Evolutionary conservation across 441 rosid species (phyloP).

Genomic region (Geranium incanum): DNA sequence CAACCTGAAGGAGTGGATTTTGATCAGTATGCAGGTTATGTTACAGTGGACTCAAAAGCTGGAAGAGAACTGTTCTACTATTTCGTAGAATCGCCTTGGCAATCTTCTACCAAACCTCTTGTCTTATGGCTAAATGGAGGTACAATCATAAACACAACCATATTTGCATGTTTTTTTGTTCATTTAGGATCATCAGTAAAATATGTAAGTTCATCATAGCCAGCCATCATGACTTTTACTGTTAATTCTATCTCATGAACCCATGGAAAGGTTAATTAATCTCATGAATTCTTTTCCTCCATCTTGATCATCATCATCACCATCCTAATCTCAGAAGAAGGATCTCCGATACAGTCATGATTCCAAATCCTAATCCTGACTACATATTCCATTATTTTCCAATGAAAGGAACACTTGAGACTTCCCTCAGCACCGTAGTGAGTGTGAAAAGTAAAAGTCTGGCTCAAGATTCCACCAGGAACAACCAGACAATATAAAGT

Average conservation of each 20-base stretch:
- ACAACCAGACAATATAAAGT: neutral
- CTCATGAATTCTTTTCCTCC: neutral
- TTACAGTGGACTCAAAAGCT: slow-evolving; percentile 31
- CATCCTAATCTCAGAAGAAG: neutral
- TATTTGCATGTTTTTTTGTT: neutral
- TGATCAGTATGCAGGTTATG: slow-evolving; percentile 37
- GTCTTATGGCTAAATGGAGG: slow-evolving; percentile 49
- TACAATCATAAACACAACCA: neutral
- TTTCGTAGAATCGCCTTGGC: slow-evolving; percentile 32
- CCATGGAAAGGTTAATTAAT: too few species aligned
- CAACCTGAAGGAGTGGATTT: slow-evolving; percentile 37
- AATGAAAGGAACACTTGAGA: too few species aligned
- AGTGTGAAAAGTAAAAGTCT: neutral
- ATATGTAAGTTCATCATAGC: neutral
- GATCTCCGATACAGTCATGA: neutral
- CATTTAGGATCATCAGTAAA: neutral
- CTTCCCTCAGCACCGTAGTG: neutral
- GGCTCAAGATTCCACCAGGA: neutral
- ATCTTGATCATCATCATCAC: neutral
- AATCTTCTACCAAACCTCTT: slow-evolving; percentile 34
- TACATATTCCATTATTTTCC: neutral
- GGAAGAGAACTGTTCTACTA: slow-evolving; percentile 39
- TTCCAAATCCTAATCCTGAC: neutral
- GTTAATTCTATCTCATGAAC: neutral
- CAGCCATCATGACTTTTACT: too few species aligned